Conservation (phyloP, 192 early-diverging fungal species). For the Coemansia asiatica region DNA sequence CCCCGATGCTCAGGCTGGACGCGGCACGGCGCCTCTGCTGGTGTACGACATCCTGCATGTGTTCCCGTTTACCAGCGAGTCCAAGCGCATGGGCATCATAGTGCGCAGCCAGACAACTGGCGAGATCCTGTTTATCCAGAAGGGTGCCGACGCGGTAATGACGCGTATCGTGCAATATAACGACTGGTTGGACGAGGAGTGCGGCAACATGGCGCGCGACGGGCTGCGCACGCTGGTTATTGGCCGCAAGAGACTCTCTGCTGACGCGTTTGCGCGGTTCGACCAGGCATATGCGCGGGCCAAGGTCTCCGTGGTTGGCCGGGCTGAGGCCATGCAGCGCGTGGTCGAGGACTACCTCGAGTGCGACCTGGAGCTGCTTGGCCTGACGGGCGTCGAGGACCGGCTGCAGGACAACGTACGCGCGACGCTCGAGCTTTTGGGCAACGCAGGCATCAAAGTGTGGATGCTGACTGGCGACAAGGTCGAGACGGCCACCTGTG, state of each 20-base stretch:
- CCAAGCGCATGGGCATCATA: conserved; percentile 96
- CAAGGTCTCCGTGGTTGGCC: conserved; percentile 67
- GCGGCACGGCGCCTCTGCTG: conserved; percentile 33
- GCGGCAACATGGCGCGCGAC: conserved; percentile 94
- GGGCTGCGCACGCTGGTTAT: conserved; percentile 92
- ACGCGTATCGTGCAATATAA: conserved; percentile 82
- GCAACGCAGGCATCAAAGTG: conserved; percentile 88
- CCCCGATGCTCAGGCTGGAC: conserved; percentile 24
- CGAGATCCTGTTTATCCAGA: conserved; percentile 88
- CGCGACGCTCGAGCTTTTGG: conserved; percentile 79
- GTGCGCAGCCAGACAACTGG: conserved; percentile 65
- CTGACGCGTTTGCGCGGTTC: conserved; percentile 70
- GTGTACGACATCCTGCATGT: conserved; percentile 83
- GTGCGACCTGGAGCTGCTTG: conserved; percentile 83
- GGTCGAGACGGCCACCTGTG: conserved; percentile 94
- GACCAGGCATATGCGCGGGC: conserved; percentile 67
- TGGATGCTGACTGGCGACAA: conserved; percentile 99
- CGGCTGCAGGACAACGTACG: conserved; percentile 93
- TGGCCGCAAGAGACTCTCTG: conserved; percentile 77
- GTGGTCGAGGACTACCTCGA: conserved; percentile 73
- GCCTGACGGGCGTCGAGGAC: conserved; percentile 94
- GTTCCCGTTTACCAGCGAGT: conserved; percentile 98
- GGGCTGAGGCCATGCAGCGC: conserved; percentile 66
- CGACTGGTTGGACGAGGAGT: conserved; percentile 97
- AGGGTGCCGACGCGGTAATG: conserved; percentile 95